Conservation (phyloP, 2,329 filamentous ascomycete genomes). For the Fusarium oxysporum region DNA sequence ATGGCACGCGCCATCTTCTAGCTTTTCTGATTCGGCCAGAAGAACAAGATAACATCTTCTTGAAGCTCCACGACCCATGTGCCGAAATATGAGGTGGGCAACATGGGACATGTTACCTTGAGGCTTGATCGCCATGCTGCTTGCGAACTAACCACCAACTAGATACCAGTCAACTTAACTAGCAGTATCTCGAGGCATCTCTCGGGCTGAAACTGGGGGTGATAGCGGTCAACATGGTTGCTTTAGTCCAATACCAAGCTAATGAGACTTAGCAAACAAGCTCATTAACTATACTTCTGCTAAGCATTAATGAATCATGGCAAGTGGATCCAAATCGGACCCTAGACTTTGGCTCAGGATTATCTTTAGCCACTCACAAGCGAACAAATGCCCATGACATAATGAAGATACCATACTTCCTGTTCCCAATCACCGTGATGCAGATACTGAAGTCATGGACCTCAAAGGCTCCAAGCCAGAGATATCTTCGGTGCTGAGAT, state of each 20-base stretch:
- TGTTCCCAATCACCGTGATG: background rate
- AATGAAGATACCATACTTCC: background rate
- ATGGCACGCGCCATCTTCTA: conserved; percentile 3
- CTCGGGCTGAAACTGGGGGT: background rate
- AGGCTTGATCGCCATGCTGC: background rate
- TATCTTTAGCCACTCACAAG: conserved; percentile 21
- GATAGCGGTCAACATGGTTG: background rate
- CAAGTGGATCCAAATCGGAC: conserved; percentile 1
- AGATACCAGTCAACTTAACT: background rate
- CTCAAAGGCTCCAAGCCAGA: background rate
- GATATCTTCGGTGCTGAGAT: background rate
- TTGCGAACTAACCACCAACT: background rate
- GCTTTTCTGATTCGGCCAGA: conserved; percentile 13
- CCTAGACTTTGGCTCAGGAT: background rate
- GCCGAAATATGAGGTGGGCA: background rate
- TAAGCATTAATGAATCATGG: background rate
- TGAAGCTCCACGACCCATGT: conserved; percentile 3
- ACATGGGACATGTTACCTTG: background rate
- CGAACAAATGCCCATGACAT: conserved; percentile 29
- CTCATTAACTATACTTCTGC: background rate
- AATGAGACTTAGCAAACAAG: conserved; percentile 3
- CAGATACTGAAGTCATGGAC: background rate
- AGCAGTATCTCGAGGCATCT: background rate
- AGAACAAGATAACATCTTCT: background rate
- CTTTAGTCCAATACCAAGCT: background rate